Percentiles rank a stretch among this genome's conserved stretches.
These are phyloP conservation scores for Creolimax fragrantissima DNA, from an alignment of 78 protist genomes.

Conservation along the genomic window DNA sequence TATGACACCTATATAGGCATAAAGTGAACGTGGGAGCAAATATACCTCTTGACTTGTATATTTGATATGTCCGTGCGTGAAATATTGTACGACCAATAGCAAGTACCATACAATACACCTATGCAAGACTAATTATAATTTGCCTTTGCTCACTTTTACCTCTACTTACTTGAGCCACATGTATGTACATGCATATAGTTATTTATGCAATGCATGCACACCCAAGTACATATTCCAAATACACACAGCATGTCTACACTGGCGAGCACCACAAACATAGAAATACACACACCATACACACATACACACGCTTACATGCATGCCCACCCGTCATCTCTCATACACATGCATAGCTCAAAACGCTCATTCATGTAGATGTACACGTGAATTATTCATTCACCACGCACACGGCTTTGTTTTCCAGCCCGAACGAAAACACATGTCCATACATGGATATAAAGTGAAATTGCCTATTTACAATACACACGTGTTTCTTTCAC, in stretches of 20 bases:
- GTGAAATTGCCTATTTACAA: background rate
- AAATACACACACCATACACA: background rate
- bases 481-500: background rate
- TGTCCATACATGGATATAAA: background rate
- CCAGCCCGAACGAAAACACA: too few relatives aligned
- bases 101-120: background rate
- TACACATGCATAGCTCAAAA: background rate
- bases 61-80: too few relatives aligned
- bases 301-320: background rate
- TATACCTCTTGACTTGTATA: too few relatives aligned
- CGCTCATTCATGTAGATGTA: background rate
- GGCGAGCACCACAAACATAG: background rate
- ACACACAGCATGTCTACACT: background rate
- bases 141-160: background rate
- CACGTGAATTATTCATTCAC: background rate
- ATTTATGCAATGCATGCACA: background rate
- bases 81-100: background rate
- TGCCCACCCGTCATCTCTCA: background rate
- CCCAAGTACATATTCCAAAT: background rate
- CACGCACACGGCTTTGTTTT: too few relatives aligned
- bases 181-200: background rate
- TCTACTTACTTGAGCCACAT: background rate
- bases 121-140: background rate
- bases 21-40: too few relatives aligned
- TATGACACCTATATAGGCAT: background rate